phyloP scores from a whole-genome alignment of 768 basidiomycete species.

The Naganishia vishniacii region DNA sequence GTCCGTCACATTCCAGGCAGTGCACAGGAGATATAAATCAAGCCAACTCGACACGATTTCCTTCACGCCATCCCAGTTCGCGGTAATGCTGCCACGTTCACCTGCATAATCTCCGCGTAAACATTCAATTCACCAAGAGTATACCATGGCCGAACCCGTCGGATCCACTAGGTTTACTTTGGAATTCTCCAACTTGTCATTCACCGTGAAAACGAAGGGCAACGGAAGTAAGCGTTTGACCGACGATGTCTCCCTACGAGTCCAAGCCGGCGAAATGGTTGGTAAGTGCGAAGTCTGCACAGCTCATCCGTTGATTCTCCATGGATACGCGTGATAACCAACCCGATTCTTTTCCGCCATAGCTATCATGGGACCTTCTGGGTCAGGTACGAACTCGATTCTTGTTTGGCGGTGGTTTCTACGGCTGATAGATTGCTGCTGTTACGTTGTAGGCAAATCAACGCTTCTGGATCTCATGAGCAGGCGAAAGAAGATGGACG shows the following conservation, averaged over 20 bases:
- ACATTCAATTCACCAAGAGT: too few species aligned
- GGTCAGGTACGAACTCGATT: background rate
- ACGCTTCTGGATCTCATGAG: slow-evolving; percentile 19
- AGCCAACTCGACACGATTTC: too few species aligned
- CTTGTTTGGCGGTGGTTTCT: background rate
- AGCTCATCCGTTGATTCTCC: background rate
- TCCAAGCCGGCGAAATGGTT: slow-evolving; percentile 3
- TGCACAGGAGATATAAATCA: too few species aligned
- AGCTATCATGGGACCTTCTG: slow-evolving; percentile 15
- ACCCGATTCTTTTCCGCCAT: too few species aligned
- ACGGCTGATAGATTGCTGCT: background rate
- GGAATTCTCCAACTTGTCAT: background rate
- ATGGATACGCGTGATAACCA: too few species aligned
- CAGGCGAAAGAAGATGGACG: slow-evolving; percentile 17
- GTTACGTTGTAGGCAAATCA: background rate
- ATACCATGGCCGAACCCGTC: background rate
- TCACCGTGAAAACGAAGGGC: background rate
- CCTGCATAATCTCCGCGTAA: too few species aligned
- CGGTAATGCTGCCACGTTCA: too few species aligned
- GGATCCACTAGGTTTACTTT: background rate
- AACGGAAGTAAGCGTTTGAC: background rate
- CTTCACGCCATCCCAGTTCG: too few species aligned
- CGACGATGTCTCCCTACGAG: background rate
- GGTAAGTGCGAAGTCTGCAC: background rate
- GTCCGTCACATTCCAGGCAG: too few species aligned